phyloP scores from a whole-genome alignment of 1,139 yeast genomes.

The Suhomyces terraborum region DNA sequence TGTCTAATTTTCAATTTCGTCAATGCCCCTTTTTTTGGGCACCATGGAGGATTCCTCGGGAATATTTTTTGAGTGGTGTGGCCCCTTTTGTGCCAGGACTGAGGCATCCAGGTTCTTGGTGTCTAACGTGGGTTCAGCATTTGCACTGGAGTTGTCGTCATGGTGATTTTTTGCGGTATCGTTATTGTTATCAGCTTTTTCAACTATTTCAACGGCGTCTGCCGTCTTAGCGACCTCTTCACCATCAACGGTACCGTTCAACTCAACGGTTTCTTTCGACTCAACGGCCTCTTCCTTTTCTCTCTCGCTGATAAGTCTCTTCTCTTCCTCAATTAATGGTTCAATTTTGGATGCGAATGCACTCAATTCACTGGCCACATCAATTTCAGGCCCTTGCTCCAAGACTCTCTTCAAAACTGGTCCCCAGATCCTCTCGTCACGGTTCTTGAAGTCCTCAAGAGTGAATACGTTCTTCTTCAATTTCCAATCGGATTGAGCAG shows the following conservation, averaged over 20 bases:
- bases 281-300: slow-evolving; percentile 8
- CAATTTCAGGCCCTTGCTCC: slow-evolving; percentile 34
- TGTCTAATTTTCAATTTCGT: slow-evolving; percentile 25
- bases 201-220: no score
- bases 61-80: background rate
- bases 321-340: slow-evolving; percentile 20
- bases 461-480: slow-evolving; percentile 70
- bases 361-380: slow-evolving; percentile 28
- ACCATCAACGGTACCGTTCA: no score
- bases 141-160: slow-evolving; percentile 5
- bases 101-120: background rate
- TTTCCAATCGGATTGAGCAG: slow-evolving; percentile 81
- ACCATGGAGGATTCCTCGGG: slow-evolving; percentile 1
- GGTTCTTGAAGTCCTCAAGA: slow-evolving; percentile 60
- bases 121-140: background rate
- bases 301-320: slow-evolving; percentile 9
- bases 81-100: background rate
- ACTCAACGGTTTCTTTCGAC: slow-evolving; percentile 6
- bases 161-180: no score
- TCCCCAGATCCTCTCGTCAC: slow-evolving; percentile 68
- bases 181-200: no score
- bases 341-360: slow-evolving; percentile 7
- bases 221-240: no score
- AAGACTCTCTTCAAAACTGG: slow-evolving; percentile 57
- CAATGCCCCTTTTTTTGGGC: slow-evolving; percentile 29